A percentile compares a stretch with the other conserved stretches of the same genome.
Conservation (phyloP, 73 alveolate species). For the Paramecium tetraurelia region DNA sequence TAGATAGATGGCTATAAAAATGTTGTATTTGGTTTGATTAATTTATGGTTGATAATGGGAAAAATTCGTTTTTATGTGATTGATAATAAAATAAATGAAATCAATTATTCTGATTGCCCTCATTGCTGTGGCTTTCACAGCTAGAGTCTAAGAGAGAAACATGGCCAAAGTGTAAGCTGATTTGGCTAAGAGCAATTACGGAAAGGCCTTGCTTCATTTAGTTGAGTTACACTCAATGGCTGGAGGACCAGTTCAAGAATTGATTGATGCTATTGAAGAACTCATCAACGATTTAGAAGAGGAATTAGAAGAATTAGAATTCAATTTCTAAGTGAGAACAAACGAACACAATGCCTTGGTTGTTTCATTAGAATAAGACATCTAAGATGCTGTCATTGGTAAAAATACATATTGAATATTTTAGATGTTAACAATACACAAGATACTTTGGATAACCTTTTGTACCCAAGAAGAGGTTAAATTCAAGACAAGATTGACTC, state of each 20-base stretch:
- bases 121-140: constrained; percentile 28
- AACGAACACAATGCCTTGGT: constrained; percentile 34
- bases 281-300: neutral
- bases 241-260: constrained; percentile 43
- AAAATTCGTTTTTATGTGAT: constrained; percentile 9
- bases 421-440: constrained; percentile 17
- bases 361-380: constrained; percentile 12
- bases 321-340: neutral
- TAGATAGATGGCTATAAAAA: neutral
- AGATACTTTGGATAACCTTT: constrained; percentile 25
- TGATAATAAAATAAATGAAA: constrained; percentile 23
- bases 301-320: neutral
- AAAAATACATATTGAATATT: neutral
- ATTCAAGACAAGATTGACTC: neutral
- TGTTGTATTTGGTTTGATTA: neutral
- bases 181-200: constrained; percentile 20
- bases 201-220: neutral
- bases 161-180: constrained; percentile 43
- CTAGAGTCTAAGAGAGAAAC: constrained; percentile 26
- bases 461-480: constrained; percentile 28
- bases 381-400: constrained; percentile 43
- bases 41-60: neutral
- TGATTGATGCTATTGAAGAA: constrained; percentile 43
- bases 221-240: constrained; percentile 42
- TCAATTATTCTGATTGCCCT: constrained; percentile 23